Evolutionary conservation across 768 basidiomycete species (phyloP).

Genomic region (Kwoniella heveanensis): DNA sequence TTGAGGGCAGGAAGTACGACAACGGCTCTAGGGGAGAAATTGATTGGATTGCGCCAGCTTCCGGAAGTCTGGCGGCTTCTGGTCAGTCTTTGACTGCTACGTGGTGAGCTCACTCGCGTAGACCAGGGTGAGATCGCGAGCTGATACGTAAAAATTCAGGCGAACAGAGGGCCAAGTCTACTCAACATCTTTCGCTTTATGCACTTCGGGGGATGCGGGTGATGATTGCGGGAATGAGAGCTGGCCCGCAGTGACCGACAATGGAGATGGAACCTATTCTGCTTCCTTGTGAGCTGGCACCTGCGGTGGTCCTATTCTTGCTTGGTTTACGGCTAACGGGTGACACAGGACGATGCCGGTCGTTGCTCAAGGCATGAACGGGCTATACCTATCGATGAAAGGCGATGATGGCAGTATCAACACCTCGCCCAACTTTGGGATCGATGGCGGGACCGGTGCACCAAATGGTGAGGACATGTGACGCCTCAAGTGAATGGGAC

Average conservation of each 20-base stretch:
- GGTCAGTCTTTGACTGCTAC: conserved; percentile 17
- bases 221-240: conserved; percentile 17
- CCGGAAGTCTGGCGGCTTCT: conserved; percentile 4
- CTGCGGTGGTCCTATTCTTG: background rate
- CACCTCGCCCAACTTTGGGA: conserved; percentile 14
- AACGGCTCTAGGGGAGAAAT: background rate
- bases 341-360: conserved; percentile 20
- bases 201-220: conserved; percentile 1
- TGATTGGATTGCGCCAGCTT: conserved; percentile 12
- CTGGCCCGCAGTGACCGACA: conserved; percentile 4
- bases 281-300: conserved; percentile 8
- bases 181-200: conserved; percentile 16
- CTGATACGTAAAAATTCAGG: background rate
- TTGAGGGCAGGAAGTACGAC: conserved; percentile 5
- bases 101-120: conserved; percentile 3
- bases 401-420: conserved; percentile 10
- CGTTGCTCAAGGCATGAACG: conserved; percentile 15
- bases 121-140: background rate
- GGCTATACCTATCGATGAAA: conserved; percentile 16
- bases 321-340: background rate
- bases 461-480: conserved; percentile 14
- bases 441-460: conserved; percentile 12
- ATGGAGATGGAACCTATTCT: conserved; percentile 17
- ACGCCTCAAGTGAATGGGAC: no score
- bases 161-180: conserved; percentile 3